Evolutionary conservation across 441 rosid genomes (phyloP).

Genomic region (Pelargonium australe): DNA sequence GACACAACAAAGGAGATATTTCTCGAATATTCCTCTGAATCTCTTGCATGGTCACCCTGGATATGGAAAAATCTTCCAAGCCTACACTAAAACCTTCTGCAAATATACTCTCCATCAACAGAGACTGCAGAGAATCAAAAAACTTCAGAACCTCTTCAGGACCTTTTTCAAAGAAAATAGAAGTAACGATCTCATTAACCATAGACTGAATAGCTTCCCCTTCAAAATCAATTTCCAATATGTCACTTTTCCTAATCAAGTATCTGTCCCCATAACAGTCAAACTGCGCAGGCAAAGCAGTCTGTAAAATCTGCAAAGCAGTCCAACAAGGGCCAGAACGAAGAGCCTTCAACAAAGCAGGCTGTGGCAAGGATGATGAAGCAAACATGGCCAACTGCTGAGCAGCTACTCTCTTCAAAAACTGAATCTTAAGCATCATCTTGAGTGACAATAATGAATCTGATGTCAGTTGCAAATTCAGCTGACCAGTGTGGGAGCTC

Average conservation of each 20-base stretch:
- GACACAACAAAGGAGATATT: conserved; percentile 49
- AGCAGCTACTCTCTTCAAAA: conserved; percentile 43
- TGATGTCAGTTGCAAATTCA: conserved; percentile 66
- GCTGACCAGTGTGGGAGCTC: conserved; percentile 81
- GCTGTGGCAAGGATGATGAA: conserved; percentile 51
- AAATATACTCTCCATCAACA: conserved; percentile 67
- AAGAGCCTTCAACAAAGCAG: conserved; percentile 49
- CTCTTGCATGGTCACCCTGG: conserved; percentile 29
- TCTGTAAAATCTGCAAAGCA: conserved; percentile 61
- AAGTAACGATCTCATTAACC: conserved; percentile 52
- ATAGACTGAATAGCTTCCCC: conserved; percentile 40
- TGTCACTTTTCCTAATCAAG: conserved; percentile 46
- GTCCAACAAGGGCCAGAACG: conserved; percentile 56
- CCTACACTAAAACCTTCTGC: conserved; percentile 67
- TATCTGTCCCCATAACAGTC: conserved; percentile 53
- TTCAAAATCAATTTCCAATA: conserved; percentile 39
- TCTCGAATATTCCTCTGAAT: conserved; percentile 30
- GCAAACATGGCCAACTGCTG: conserved; percentile 77
- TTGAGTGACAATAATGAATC: conserved; percentile 71
- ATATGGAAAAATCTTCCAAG: conserved; percentile 60
- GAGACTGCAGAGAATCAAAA: conserved; percentile 70
- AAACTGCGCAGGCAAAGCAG: conserved; percentile 56
- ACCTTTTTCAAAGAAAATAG: conserved; percentile 65
- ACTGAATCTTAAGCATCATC: conserved; percentile 46
- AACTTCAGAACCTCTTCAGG: conserved; percentile 59